Evolutionary conservation across 2,329 filamentous ascomycete genomes (phyloP).

Genomic region (Talaromyces sp.): DNA sequence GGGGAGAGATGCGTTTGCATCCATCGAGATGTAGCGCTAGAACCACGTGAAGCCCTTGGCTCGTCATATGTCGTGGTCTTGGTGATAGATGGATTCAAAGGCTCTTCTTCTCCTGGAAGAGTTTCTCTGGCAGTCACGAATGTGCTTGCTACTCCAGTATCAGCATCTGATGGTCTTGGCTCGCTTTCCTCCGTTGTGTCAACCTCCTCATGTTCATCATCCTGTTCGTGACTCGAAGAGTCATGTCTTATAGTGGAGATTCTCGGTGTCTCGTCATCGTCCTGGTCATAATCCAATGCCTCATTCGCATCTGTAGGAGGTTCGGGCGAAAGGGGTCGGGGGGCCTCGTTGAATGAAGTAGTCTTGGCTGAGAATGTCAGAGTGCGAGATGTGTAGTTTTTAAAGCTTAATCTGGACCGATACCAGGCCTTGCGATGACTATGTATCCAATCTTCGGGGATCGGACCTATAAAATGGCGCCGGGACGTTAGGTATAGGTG

Average conservation of each 20-base stretch:
- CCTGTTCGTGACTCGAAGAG: constrained; percentile 39
- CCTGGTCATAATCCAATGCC: neutral
- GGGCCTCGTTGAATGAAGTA: constrained; percentile 29
- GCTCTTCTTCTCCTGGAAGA: neutral
- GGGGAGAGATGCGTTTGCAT: neutral
- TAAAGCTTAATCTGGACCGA: constrained; percentile 45
- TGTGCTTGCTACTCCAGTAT: constrained; percentile 15
- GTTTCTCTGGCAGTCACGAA: constrained; percentile 20
- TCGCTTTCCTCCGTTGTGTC: constrained; percentile 23
- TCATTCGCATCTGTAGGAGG: neutral
- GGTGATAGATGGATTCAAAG: neutral
- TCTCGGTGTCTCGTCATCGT: neutral
- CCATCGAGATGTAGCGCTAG: neutral
- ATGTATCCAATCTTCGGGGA: constrained; percentile 64
- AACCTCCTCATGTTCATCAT: constrained; percentile 24
- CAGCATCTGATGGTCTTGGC: constrained; percentile 23
- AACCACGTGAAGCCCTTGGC: neutral
- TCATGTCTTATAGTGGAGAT: neutral
- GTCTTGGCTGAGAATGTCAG: constrained; percentile 55
- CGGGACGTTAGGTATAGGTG: constrained; percentile 62
- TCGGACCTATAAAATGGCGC: constrained; percentile 64
- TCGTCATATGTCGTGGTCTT: neutral
- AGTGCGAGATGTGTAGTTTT: constrained; percentile 48
- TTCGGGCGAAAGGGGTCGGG: neutral
- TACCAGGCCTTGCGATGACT: constrained; percentile 65